These are phyloP conservation scores for Anisodus acutangulus DNA, from an alignment of 257 asterid species.

Conservation along the genomic window DNA sequence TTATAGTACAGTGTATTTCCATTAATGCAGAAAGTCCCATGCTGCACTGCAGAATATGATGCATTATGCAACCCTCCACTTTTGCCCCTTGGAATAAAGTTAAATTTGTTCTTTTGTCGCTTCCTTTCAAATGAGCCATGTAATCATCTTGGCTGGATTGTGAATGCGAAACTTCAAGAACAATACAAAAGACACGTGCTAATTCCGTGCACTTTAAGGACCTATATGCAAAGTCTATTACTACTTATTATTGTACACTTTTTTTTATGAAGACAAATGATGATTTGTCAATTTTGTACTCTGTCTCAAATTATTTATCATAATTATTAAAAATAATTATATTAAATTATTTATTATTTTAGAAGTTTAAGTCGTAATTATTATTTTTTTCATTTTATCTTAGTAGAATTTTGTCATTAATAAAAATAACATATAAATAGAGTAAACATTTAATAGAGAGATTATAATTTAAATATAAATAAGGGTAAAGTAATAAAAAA, in stretches of 20 bases:
- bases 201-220: background rate
- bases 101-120: background rate
- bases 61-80: background rate
- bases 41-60: background rate
- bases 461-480: no score
- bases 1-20: background rate
- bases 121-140: background rate
- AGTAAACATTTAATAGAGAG: no score
- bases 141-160: conserved; percentile 10
- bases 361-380: no score
- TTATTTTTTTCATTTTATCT: no score
- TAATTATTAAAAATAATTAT: no score
- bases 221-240: background rate
- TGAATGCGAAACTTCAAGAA: conserved; percentile 5
- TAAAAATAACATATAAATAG: no score
- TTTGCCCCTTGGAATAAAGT: conserved; percentile 19
- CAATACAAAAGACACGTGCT: background rate
- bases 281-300: background rate
- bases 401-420: no score
- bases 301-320: no score
- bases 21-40: background rate
- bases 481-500: no score
- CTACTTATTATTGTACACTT: background rate
- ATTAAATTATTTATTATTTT: no score
- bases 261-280: background rate